Conservation (phyloP, 2,329 filamentous ascomycete species). For the Trichoderma citrinoviride region DNA sequence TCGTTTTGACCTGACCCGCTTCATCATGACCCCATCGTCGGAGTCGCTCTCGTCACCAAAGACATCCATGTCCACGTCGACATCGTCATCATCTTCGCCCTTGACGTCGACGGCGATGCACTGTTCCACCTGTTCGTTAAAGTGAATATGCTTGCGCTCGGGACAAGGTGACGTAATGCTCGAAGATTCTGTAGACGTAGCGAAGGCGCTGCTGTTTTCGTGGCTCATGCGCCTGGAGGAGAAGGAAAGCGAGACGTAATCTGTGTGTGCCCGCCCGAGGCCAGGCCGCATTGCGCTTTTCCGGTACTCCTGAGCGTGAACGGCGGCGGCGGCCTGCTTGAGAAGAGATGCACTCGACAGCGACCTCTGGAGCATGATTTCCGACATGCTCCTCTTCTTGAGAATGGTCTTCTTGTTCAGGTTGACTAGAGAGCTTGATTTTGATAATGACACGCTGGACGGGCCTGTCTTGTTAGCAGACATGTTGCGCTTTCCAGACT, state of each 20-base stretch:
- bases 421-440: conserved; percentile 63
- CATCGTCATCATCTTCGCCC: conserved; percentile 70
- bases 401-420: conserved; percentile 80
- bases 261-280: conserved; percentile 63
- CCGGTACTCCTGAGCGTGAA: conserved; percentile 73
- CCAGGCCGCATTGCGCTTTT: conserved; percentile 50
- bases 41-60: conserved; percentile 63
- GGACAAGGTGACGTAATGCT: conserved; percentile 61
- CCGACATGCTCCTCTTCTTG: conserved; percentile 95
- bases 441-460: conserved; percentile 47
- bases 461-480: conserved; percentile 45
- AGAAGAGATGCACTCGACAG: conserved; percentile 84
- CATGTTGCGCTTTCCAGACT: conserved; percentile 62
- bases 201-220: conserved; percentile 59
- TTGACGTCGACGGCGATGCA: conserved; percentile 92
- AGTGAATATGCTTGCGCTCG: conserved; percentile 85
- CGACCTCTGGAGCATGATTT: conserved; percentile 88
- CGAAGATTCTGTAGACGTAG: conserved; percentile 68
- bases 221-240: conserved; percentile 59
- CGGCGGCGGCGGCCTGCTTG: conserved; percentile 82
- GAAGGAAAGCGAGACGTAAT: conserved; percentile 65
- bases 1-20: conserved; percentile 57
- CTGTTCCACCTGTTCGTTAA: conserved; percentile 93
- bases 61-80: conserved; percentile 45
- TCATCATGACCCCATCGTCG: conserved; percentile 84